Evolutionary conservation across 2,329 filamentous ascomycete genomes (phyloP), one percentile per base, ranked within the genome.

Genomic region (Cladosporium sp.): DNA sequence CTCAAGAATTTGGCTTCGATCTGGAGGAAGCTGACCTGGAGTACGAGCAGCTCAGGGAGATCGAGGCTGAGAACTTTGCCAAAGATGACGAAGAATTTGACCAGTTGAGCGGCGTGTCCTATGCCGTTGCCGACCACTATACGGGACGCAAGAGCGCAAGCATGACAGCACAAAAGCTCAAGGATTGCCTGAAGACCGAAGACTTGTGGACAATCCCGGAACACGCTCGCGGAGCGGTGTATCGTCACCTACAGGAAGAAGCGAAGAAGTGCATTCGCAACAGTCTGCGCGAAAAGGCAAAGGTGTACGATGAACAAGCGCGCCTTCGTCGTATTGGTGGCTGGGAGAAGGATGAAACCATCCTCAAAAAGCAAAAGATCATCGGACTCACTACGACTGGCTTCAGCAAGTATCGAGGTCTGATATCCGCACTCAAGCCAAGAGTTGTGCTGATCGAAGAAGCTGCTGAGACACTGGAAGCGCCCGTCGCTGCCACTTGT

Each of bases 341-440:
- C 20, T 85, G 79, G 75, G 77, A 84, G 52, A 72, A 74, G 30
- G 80, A 89, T 52, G 68, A 77, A 7, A 69, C 78, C 18, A 74
- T 88, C 19, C 69, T 92, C 3, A 78, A 79, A 29, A 79, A 80
- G 44, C 72, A 79, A 4, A 80, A 75, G 50, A 64, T 86, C 20
- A 76, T 86, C 45, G 83, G 83, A 7, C 77, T 84, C 73, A 95
- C 89, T 0, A 90, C 86, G 0, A 95, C 89, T 0, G 88, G 89
- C 1, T 64, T 95, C 7, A 85, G 84, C 67, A 95, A 95, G 59
- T 92, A 93, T 54, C 82, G 88, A 3, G 80, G 78, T 1, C 73
- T 92, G 2, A 73, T 95, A 18, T 75, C 83, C 1, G 80, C 80
- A 2, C 64, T 92, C 4, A 73, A 79, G 22, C 87, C 89, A 0